Percentiles rank a stretch among this genome's conserved stretches.
These are phyloP conservation scores for Fusarium longipes DNA, from an alignment of 2,329 filamentous ascomycete genomes.

Conservation along the genomic window DNA sequence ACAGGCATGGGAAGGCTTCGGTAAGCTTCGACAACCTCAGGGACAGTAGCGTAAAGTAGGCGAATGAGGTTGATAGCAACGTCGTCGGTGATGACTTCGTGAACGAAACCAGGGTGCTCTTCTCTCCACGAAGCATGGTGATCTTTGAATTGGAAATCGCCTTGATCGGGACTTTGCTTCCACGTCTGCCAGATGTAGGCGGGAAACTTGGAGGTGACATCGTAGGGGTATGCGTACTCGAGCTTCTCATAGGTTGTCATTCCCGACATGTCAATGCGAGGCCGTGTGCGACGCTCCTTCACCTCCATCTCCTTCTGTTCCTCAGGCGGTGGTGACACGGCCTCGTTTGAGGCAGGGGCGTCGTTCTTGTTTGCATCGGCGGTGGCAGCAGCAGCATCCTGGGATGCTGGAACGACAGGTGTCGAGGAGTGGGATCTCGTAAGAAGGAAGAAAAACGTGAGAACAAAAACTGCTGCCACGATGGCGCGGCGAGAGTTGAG, in stretches of 20 bases:
- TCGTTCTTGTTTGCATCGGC: slow-evolving; percentile 35
- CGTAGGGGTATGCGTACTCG: slow-evolving; percentile 93
- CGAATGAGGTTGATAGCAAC: slow-evolving; percentile 84
- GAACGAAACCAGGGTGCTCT: slow-evolving; percentile 88
- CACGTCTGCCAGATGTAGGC: slow-evolving; percentile 99
- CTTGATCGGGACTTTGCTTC: slow-evolving; percentile 84
- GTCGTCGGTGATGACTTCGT: slow-evolving; percentile 95
- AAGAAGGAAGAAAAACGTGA: slow-evolving; percentile 77
- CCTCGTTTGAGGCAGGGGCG: slow-evolving; percentile 39
- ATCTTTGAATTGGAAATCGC: slow-evolving; percentile 82
- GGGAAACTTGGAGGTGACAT: slow-evolving; percentile 87
- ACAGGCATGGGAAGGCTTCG: slow-evolving; percentile 77
- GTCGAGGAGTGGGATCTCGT: slow-evolving; percentile 65
- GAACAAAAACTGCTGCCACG: slow-evolving; percentile 74
- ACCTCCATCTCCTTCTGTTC: slow-evolving; percentile 35
- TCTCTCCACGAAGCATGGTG: slow-evolving; percentile 91
- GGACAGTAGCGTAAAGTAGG: slow-evolving; percentile 86
- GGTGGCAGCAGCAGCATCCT: slow-evolving; percentile 30
- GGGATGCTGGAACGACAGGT: slow-evolving; percentile 32
- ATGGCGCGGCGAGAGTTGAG: slow-evolving; percentile 82
- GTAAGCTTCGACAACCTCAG: slow-evolving; percentile 83
- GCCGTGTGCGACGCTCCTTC: slow-evolving; percentile 43
- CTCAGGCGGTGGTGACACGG: slow-evolving; percentile 28
- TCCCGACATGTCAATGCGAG: slow-evolving; percentile 75
- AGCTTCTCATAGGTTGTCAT: slow-evolving; percentile 84